Evolutionary conservation across 306 rosid genomes (phyloP).

Genomic region (Vicia faba): DNA sequence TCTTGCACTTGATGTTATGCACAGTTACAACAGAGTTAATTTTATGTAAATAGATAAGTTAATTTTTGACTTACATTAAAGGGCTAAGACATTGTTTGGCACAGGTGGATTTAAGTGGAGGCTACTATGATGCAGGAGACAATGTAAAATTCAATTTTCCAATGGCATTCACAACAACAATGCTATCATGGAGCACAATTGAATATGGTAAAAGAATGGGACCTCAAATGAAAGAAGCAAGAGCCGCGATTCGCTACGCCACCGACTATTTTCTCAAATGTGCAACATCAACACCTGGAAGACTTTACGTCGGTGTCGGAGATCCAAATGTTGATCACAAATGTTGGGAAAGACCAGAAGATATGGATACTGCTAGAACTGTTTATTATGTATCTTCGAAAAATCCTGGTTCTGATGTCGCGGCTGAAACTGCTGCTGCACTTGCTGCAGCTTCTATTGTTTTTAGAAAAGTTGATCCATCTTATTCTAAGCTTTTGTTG

Average conservation of each 20-base stretch:
- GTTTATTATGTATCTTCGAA: slow-evolving; percentile 66
- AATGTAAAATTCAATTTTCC: slow-evolving; percentile 91
- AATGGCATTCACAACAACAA: slow-evolving; percentile 87
- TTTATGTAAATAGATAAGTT: no score
- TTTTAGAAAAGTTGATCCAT: slow-evolving; percentile 62
- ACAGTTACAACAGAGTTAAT: no score
- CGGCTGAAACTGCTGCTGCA: slow-evolving; percentile 91
- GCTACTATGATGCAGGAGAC: slow-evolving; percentile 96
- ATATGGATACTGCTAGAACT: slow-evolving; percentile 69
- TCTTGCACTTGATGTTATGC: no score
- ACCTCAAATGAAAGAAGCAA: slow-evolving; percentile 49
- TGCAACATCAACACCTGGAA: slow-evolving; percentile 66
- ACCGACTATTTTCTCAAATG: slow-evolving; percentile 79
- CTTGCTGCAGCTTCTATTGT: slow-evolving; percentile 87
- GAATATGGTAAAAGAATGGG: slow-evolving; percentile 85
- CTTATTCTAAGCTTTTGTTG: slow-evolving; percentile 61
- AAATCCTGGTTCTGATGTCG: slow-evolving; percentile 86
- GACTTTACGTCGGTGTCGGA: slow-evolving; percentile 86
- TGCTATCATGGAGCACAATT: slow-evolving; percentile 83
- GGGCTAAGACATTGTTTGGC: slow-evolving; percentile 10
- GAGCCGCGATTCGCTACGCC: slow-evolving; percentile 78
- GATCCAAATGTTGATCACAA: slow-evolving; percentile 80
- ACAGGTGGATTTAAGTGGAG: slow-evolving; percentile 92
- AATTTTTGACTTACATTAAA: no score
- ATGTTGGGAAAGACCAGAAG: slow-evolving; percentile 97